These are phyloP conservation scores for Pseudogymnoascus sp. DNA, from an alignment of 2,329 filamentous ascomycete species.

Conservation along the genomic window DNA sequence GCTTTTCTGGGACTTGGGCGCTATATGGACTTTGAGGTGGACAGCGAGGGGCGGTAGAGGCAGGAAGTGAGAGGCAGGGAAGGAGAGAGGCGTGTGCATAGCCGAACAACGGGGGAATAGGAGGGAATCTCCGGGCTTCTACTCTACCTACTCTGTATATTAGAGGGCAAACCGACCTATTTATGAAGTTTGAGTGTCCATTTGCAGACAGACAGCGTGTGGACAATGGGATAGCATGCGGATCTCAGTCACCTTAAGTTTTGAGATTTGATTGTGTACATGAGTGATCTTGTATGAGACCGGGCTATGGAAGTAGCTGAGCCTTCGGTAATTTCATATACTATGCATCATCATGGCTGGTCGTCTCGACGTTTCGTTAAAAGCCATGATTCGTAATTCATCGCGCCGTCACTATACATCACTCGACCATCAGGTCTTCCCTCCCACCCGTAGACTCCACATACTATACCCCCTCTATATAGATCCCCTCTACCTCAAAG, in stretches of 20 bases:
- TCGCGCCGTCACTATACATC: background rate
- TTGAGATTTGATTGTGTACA: background rate
- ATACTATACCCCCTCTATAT: background rate
- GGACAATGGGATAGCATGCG: background rate
- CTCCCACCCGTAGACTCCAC: background rate
- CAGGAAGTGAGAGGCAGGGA: background rate
- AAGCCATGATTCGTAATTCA: slow-evolving; percentile 3
- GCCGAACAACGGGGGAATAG: background rate
- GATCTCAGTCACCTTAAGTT: background rate
- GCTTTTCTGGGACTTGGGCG: background rate
- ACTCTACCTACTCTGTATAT: slow-evolving; percentile 1
- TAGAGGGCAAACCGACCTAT: background rate
- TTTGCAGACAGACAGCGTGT: background rate
- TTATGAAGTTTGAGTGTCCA: background rate
- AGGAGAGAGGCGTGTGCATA: background rate
- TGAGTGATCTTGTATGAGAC: background rate
- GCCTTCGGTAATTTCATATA: background rate
- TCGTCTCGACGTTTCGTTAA: background rate
- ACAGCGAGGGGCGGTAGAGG: background rate
- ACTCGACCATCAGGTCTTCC: background rate
- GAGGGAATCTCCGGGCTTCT: background rate
- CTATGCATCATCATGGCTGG: background rate
- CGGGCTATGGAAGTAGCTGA: background rate
- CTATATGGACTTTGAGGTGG: background rate
- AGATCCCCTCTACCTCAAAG: slow-evolving; percentile 39